phyloP scores from a whole-genome alignment of 1,284 basidiomycete species.

The Boletus sp. region DNA sequence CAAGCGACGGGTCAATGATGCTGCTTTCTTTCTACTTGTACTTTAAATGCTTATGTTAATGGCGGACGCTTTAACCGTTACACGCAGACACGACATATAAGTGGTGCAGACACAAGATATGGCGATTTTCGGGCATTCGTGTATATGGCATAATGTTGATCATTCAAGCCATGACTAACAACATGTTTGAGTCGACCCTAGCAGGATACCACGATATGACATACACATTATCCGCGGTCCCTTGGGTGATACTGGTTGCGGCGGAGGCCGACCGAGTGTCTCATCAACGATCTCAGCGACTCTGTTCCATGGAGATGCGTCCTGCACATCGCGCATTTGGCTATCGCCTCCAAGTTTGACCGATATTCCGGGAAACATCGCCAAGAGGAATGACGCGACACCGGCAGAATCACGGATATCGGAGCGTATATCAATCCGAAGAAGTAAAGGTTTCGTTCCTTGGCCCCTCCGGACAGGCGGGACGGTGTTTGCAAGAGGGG shows the following conservation, averaged over 20 bases:
- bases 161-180: constrained; percentile 9
- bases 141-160: no score
- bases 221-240: constrained; percentile 20
- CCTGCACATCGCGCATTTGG: constrained; percentile 15
- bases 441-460: constrained; percentile 1
- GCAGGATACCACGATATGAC: neutral
- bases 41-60: no score
- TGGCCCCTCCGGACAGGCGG: constrained; percentile 1
- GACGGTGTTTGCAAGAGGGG: neutral
- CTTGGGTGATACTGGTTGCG: neutral
- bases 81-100: no score
- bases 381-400: constrained; percentile 20
- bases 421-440: constrained; percentile 18
- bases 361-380: constrained; percentile 11
- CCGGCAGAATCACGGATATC: constrained; percentile 20
- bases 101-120: no score
- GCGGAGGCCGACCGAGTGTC: constrained; percentile 11
- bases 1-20: no score
- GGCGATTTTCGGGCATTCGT: no score
- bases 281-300: constrained; percentile 15
- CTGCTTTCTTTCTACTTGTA: no score
- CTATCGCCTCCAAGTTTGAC: constrained; percentile 5
- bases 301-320: constrained; percentile 22
- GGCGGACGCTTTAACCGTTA: no score
- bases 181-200: neutral